Evolutionary conservation across 306 rosid species (phyloP).

Genomic region (Quercus mongolica): DNA sequence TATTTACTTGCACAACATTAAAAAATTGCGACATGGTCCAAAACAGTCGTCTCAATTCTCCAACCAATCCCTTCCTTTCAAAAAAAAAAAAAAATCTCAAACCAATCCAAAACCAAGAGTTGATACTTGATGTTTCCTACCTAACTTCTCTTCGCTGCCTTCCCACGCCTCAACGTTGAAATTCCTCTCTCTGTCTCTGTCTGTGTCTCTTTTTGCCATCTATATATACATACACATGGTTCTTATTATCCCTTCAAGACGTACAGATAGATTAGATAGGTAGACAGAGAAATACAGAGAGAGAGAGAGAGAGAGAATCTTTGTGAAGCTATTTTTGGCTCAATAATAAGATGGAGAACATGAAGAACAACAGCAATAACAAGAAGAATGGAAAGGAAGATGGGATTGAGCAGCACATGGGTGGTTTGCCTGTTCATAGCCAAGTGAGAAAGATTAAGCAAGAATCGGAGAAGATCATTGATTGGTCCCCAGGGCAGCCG

Average conservation of each 20-base stretch:
- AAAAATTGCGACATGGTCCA: conserved; percentile 45
- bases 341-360: conserved; percentile 30
- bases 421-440: conserved; percentile 55
- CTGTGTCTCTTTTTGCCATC: background rate
- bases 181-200: background rate
- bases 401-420: conserved; percentile 15
- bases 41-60: conserved; percentile 30
- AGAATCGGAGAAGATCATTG: conserved; percentile 58
- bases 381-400: background rate
- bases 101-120: background rate
- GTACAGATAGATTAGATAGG: background rate
- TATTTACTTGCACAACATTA: background rate
- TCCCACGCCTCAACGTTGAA: conserved; percentile 45
- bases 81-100: no score
- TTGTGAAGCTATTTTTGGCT: conserved; percentile 11
- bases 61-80: conserved; percentile 6
- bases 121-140: conserved; percentile 34
- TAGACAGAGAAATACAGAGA: background rate
- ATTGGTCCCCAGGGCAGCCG: conserved; percentile 51
- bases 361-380: conserved; percentile 28
- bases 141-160: conserved; percentile 42
- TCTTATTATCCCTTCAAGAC: background rate
- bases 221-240: background rate
- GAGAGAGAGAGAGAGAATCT: background rate
- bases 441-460: conserved; percentile 79